Conservation (phyloP, 148 eudicot genomes). For the Suaeda aralocaspica region DNA sequence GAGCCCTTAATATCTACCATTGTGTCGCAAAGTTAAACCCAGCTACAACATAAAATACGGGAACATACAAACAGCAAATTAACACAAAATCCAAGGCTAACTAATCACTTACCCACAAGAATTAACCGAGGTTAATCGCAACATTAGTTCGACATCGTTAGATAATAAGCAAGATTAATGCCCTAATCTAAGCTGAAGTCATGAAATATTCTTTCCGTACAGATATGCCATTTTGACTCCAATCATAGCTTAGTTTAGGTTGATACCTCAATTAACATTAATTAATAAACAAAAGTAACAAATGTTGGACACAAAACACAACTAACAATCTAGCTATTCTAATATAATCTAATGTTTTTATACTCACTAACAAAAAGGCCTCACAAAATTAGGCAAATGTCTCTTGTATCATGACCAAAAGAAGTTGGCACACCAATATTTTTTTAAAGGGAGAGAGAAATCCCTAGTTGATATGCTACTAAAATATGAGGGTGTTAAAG, state of each 20-base stretch:
- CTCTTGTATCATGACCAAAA: slow-evolving; percentile 23
- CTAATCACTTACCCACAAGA: neutral
- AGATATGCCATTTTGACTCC: slow-evolving; percentile 16
- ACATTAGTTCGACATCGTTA: slow-evolving; percentile 2
- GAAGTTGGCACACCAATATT: neutral
- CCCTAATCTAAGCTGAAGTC: neutral
- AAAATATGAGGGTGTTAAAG: neutral
- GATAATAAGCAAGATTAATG: neutral
- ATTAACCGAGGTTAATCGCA: neutral
- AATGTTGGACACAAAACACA: slow-evolving; percentile 35
- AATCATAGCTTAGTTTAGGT: slow-evolving; percentile 21
- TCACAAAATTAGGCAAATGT: slow-evolving; percentile 43
- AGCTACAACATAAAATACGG: slow-evolving; percentile 3
- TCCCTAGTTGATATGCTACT: neutral
- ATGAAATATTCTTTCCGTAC: slow-evolving; percentile 22
- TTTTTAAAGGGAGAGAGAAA: neutral
- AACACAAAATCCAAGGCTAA: slow-evolving; percentile 4
- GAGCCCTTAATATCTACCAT: slow-evolving; percentile 16
- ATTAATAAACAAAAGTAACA: slow-evolving; percentile 10
- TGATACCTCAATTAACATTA: slow-evolving; percentile 8
- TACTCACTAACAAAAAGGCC: slow-evolving; percentile 30
- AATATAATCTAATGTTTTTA: slow-evolving; percentile 27
- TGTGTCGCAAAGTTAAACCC: slow-evolving; percentile 20
- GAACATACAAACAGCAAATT: slow-evolving; percentile 5
- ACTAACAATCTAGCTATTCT: slow-evolving; percentile 8